These are phyloP conservation scores for Aegilops speltoides DNA, from an alignment of 176 grass and related monocot species.

Conservation along the genomic window DNA sequence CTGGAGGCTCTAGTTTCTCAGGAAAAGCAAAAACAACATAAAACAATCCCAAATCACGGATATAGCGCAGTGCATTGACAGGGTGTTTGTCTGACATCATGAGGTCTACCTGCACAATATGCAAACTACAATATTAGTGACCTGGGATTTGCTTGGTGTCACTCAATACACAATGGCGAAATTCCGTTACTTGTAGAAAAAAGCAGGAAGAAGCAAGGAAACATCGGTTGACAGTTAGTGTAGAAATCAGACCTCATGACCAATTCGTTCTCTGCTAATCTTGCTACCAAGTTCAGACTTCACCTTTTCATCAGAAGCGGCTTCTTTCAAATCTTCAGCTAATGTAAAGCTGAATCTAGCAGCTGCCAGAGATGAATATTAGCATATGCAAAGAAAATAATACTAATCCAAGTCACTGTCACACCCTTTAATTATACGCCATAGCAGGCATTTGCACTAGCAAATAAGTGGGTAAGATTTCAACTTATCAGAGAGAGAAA, in stretches of 20 bases:
- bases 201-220: constrained; percentile 1
- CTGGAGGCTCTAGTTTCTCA: constrained; percentile 41
- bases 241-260: constrained; percentile 74
- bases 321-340: constrained; percentile 80
- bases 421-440: not conserved
- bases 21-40: constrained; percentile 83
- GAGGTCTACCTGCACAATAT: constrained; percentile 78
- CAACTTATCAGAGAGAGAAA: constrained; percentile 12
- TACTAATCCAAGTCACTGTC: not conserved
- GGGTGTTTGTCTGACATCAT: constrained; percentile 91
- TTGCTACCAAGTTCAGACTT: constrained; percentile 77
- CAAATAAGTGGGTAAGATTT: constrained; percentile 18
- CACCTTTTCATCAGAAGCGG: constrained; percentile 81
- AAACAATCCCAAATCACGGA: constrained; percentile 78
- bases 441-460: constrained; percentile 13
- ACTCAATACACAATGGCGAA: constrained; percentile 3
- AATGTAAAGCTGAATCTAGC: constrained; percentile 91
- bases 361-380: constrained; percentile 46
- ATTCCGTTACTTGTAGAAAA: not conserved
- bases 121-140: constrained; percentile 30
- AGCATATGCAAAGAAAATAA: constrained; percentile 25
- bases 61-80: constrained; percentile 64
- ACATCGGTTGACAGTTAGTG: not conserved
- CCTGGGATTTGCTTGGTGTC: not conserved
- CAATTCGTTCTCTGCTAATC: constrained; percentile 93